Base-by-base conservation (phyloP, 1,284 basidiomycete species). In the Anthracocystis setariae region DNA sequence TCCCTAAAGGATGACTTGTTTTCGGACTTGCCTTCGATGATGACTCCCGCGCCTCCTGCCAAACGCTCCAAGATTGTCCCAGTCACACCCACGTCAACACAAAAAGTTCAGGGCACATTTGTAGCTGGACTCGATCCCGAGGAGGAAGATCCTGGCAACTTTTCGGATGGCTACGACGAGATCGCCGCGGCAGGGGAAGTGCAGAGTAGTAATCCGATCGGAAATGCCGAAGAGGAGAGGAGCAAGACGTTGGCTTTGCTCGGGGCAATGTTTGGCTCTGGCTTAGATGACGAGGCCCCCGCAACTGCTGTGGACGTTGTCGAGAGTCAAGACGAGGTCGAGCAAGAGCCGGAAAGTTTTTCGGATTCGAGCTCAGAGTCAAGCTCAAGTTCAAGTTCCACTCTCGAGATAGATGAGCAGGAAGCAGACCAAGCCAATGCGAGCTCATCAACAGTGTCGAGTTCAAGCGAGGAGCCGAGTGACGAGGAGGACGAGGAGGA, bases 241-340 rank as follows among this genome's bases (percentile, higher is more conserved):
- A 43, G 42, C 10, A 64, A 65, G 50, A 65, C 73, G 23, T 49
- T 78, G 0, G 59, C 58, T 12, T 18, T 80, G 44, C 38, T 80
- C 18, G 56, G 57, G 2, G 38, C 61, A 37, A 87, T 91, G 33
- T 80, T 79, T 46, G 85, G 87, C 1, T 88, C 90, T 25, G 89
- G 88, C 42, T 88, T 67, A 35, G 62, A 80, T 57, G 75, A 85
- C 43, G 90, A 56, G 24, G 35, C 17, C 9, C 3, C 42, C n/a
- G 21, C 37, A n/a, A 15, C 12, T 15, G 40, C 15, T 0, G 44
- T 18, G 2, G 49, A 24, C 21, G 33, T 27, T 17, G 54, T 20
- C 13, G 44, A 54, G 29, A 20, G 27, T 18, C 45, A 7, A 8
- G 51, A 32, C 15, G 48, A 45, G 1, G 54, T 7, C 10, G 20